Conservation (phyloP, 2,329 filamentous ascomycete species). For the Colletotrichum plurivorum region DNA sequence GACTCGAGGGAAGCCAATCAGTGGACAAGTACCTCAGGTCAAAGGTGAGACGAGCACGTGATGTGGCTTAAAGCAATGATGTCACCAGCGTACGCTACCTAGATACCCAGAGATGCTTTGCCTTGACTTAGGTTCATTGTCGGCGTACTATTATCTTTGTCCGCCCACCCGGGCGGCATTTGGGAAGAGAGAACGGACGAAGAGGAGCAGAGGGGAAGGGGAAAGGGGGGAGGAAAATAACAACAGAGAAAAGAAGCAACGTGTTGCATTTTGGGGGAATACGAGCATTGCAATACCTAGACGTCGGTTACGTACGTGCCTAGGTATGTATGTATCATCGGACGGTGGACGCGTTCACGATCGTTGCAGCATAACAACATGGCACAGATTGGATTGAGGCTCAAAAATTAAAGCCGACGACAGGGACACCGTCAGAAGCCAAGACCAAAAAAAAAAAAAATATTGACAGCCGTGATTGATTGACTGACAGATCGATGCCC, state of each 20-base stretch:
- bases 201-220: background rate
- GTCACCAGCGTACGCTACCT: background rate
- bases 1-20: conserved; percentile 6
- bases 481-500: conserved; percentile 6
- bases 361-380: background rate
- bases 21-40: background rate
- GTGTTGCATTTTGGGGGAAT: background rate
- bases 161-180: background rate
- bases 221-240: background rate
- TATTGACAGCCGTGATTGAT: conserved; percentile 5
- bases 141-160: conserved; percentile 4
- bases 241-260: background rate
- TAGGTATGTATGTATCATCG: too few species aligned
- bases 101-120: background rate
- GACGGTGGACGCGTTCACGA: too few species aligned
- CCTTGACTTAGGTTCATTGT: background rate
- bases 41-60: conserved; percentile 8
- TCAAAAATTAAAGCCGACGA: background rate
- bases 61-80: conserved; percentile 12
- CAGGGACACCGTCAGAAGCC: background rate
- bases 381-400: background rate
- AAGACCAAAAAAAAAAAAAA: background rate
- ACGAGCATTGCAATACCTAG: background rate
- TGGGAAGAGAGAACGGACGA: background rate
- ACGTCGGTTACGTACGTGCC: too few species aligned